Base-by-base conservation (phyloP, 2,329 filamentous ascomycete species). In the Sporothrix euskadiensis region DNA sequence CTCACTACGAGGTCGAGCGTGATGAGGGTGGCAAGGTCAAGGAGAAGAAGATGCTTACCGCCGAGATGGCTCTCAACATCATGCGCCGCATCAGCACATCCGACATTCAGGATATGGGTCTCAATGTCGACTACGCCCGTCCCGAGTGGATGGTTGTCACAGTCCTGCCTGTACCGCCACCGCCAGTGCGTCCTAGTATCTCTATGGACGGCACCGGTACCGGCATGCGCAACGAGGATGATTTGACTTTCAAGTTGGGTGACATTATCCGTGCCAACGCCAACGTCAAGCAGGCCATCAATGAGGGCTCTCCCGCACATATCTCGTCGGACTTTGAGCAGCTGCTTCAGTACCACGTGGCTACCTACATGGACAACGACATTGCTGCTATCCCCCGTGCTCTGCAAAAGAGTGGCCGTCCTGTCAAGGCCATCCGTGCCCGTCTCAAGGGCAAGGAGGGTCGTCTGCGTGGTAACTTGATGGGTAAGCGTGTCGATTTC, bases 341-440 rank as follows among this genome's bases (percentile, higher is more conserved):
- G 76, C 85, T 99, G 44, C 86, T 99, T 52, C 97, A 99, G 80
- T 99, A 97, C 80, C 97, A 99, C 80, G 94, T 99, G 74, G 97
- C 97, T 59, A 99, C 97, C 0, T 97, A 98, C 83, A 99, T 99
- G 97, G 96, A 99, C 83, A 99, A 99, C 79, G 95, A 99, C 81
- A 98, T 98, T 83, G 96, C 97, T 76, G 94, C 95, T 69, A 91
- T 97, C 78, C 96, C 96, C 2, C 94, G 96, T 78, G 95, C 96
- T 2, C 86, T 98, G 80, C 97, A 99, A 80, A 99, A 99, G 86
- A 97, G 94, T 73, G 97, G 97, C 66, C 91, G 97, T 80, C 94
- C 97, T 0, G 92, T 99, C 77, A 99, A 99, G 85, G 94, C 96
- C 19, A 97, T 99, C 77, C 93, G 97, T 78, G 94, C 94, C 75